Conservation (phyloP, 2,329 filamentous ascomycete genomes). For the Parafenestella ontariensis region DNA sequence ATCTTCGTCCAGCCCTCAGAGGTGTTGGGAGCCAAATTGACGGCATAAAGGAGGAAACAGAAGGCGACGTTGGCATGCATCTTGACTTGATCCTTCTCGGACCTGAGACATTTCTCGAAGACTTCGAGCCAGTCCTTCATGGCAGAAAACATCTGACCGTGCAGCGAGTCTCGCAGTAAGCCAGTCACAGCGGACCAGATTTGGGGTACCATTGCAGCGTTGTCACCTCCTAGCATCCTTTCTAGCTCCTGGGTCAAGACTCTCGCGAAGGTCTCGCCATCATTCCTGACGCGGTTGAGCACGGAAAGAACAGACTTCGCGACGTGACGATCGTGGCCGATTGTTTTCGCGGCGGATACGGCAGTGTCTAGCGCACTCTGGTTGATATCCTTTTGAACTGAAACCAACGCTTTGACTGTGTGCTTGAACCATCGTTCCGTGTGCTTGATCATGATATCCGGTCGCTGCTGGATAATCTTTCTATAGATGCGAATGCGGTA, state of each 20-base stretch:
- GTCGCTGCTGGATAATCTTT: slow-evolving; percentile 75
- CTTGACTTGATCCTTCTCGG: slow-evolving; percentile 68
- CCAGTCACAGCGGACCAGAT: slow-evolving; percentile 88
- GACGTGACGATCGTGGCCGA: slow-evolving; percentile 73
- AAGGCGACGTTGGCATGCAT: slow-evolving; percentile 81
- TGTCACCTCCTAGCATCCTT: slow-evolving; percentile 63
- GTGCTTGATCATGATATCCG: slow-evolving; percentile 72
- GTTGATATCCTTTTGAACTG: slow-evolving; percentile 77
- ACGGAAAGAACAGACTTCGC: slow-evolving; percentile 72
- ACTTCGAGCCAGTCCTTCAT: slow-evolving; percentile 78
- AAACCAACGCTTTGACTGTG: slow-evolving; percentile 81
- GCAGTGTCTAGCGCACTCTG: slow-evolving; percentile 76
- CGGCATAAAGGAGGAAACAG: slow-evolving; percentile 80
- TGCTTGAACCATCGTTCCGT: slow-evolving; percentile 80
- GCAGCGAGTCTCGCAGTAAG: slow-evolving; percentile 69
- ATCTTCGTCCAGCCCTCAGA: slow-evolving; percentile 51
- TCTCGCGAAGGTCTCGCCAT: slow-evolving; percentile 60
- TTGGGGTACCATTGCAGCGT: slow-evolving; percentile 74
- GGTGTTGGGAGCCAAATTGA: slow-evolving; percentile 68
- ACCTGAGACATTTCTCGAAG: slow-evolving; percentile 85
- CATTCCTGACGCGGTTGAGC: slow-evolving; percentile 64
- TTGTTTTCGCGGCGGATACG: slow-evolving; percentile 69
- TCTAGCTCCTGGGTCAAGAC: slow-evolving; percentile 72
- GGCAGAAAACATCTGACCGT: slow-evolving; percentile 72
- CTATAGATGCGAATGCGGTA: slow-evolving; percentile 81